Evolutionary conservation across 2,329 filamentous ascomycete genomes (phyloP).

Genomic region (Colletotrichum abscissum): DNA sequence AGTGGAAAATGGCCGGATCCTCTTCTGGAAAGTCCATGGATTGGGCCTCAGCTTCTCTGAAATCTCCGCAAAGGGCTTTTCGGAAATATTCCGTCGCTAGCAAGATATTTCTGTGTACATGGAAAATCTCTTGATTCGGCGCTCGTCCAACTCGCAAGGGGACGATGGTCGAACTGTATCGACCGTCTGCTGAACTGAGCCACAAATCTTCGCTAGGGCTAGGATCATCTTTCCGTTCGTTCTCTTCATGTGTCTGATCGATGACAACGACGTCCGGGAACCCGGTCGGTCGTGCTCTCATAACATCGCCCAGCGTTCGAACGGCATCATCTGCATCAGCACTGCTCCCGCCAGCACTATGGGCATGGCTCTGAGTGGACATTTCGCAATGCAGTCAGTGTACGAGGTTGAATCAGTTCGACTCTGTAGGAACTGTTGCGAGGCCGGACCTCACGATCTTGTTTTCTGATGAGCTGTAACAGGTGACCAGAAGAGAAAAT

Average conservation of each 20-base stretch:
- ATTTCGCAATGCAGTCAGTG: neutral
- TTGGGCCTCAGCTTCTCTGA: conserved; percentile 57
- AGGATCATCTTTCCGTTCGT: conserved; percentile 45
- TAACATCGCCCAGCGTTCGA: conserved; percentile 51
- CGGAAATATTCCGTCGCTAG: conserved; percentile 60
- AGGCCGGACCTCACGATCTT: neutral
- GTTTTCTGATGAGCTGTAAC: neutral
- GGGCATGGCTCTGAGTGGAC: conserved; percentile 7
- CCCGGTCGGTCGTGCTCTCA: conserved; percentile 51
- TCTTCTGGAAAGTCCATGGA: conserved; percentile 62
- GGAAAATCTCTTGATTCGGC: conserved; percentile 56
- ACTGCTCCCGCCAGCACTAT: conserved; percentile 1
- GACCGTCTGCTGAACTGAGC: conserved; percentile 60
- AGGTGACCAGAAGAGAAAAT: neutral
- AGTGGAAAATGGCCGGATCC: conserved; percentile 62
- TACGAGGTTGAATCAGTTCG: conserved; percentile 1
- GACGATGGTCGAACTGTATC: conserved; percentile 58
- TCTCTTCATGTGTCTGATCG: conserved; percentile 46
- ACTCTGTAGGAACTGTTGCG: neutral
- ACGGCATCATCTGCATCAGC: neutral
- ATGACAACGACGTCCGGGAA: conserved; percentile 53
- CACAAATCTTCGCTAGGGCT: conserved; percentile 59
- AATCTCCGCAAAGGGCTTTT: conserved; percentile 59
- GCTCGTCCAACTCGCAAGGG: conserved; percentile 55
- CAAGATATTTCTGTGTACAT: conserved; percentile 60